Evolutionary conservation across 1,284 basidiomycete genomes (phyloP), one percentile per base, ranked within the genome.

Genomic region (Marasmius oreades): DNA sequence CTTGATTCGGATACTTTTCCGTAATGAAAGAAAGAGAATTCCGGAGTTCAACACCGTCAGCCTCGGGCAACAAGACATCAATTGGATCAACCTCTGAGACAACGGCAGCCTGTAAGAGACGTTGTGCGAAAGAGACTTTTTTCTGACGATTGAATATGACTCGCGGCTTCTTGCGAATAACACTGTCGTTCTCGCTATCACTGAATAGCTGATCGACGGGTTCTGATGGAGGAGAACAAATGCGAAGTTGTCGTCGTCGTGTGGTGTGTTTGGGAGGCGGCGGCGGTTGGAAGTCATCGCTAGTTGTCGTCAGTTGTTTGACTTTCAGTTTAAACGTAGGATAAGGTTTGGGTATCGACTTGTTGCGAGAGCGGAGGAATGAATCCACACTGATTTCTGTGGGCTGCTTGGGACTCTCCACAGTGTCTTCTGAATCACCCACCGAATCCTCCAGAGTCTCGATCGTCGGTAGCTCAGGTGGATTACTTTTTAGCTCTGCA

Each of bases 201-300:
- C 20, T 33, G 47, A 50, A 50, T 5, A 50, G 47, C 47, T 50
- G 47, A 33, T 50, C 47, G 10, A 50, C 47, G 18, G 47, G 14
- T 31, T 26, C 28, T 3, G 47, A 31, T 26, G 47, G 31, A 18
- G 47, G 47, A n/a, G 47, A 50, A 31, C 26, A 50, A 26, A 26
- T 14, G 26, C 45, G 31, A n/a, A 12, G 7, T 5, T 12, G 47
- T 28, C 16, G n/a, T 8, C 28, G 47, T 8, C 28, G 47, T 12
- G 24, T 28, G 10, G 8, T 23, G 18, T 14, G 24, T 14, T n/a
- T 26, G 6, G 26, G 47, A 50, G n/a, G 24, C n/a, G 14, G 26
- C 14, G 18, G 45, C 2, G 5, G 23, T 20, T 46, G 18, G 18
- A 20, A 11, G 8, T 24, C 26, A 46, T 28, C 22, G 45, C n/a